A percentile compares a stretch with the other conserved stretches of the same genome.
These are phyloP conservation scores for Collybia nuda DNA, from an alignment of 768 basidiomycete species.

Conservation along the genomic window DNA sequence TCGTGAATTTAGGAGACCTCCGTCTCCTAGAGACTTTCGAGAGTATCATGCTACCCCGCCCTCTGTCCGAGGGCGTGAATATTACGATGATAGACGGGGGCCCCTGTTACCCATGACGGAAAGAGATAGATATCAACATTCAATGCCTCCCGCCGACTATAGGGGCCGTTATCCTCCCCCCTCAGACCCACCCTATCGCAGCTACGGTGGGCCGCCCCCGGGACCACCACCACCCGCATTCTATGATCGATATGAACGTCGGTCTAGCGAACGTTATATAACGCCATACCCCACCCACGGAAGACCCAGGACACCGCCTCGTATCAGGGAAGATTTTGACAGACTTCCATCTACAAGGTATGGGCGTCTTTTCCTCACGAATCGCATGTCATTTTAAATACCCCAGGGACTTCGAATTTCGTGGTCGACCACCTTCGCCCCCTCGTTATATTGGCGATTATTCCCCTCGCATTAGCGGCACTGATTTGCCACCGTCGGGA, in stretches of 20 bases:
- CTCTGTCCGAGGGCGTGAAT: slow-evolving; percentile 58
- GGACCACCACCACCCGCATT: slow-evolving; percentile 57
- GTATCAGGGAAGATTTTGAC: slow-evolving; percentile 66
- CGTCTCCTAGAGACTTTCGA: slow-evolving; percentile 65
- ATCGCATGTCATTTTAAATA: slow-evolving; percentile 3
- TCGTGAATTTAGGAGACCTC: slow-evolving; percentile 62
- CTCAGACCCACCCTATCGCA: slow-evolving; percentile 51
- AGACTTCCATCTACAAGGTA: slow-evolving; percentile 56
- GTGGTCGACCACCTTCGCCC: slow-evolving; percentile 53
- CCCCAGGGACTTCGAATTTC: slow-evolving; percentile 60
- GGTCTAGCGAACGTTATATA: slow-evolving; percentile 43
- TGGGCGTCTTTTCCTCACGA: slow-evolving; percentile 12
- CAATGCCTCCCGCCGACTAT: slow-evolving; percentile 49
- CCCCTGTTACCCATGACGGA: slow-evolving; percentile 36
- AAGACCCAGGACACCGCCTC: slow-evolving; percentile 46
- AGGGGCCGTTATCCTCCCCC: slow-evolving; percentile 59
- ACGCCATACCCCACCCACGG: slow-evolving; percentile 55
- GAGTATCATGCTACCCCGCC: slow-evolving; percentile 56
- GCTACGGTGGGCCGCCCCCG: slow-evolving; percentile 48
- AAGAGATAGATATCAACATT: slow-evolving; percentile 48
- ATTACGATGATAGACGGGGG: slow-evolving; percentile 67
- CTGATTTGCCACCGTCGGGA: slow-evolving; percentile 39
- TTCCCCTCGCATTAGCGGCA: slow-evolving; percentile 50
- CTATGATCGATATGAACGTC: slow-evolving; percentile 55
- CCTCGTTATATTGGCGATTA: slow-evolving; percentile 51